phyloP scores from a whole-genome alignment of 306 rosid genomes.

The Gleditsia sinensis region DNA sequence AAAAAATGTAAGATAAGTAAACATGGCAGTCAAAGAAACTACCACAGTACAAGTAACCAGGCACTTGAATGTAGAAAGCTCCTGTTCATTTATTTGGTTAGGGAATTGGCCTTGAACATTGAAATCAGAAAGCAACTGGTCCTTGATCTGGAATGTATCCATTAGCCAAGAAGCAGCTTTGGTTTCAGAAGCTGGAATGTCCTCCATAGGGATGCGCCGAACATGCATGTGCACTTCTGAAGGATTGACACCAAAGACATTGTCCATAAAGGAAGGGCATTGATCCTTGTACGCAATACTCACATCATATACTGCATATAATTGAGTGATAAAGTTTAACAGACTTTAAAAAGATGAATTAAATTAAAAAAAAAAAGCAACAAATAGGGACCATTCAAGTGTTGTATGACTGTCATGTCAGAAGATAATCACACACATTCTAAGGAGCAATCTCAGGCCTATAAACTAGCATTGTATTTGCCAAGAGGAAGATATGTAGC shows the following conservation, averaged over 20 bases:
- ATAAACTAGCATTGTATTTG: slow-evolving; percentile 12
- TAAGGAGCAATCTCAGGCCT: background rate
- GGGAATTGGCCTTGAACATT: slow-evolving; percentile 70
- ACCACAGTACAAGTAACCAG: slow-evolving; percentile 48
- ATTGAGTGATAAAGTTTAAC: slow-evolving; percentile 19
- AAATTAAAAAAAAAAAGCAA: background rate
- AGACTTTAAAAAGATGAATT: slow-evolving; percentile 10
- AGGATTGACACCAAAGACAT: slow-evolving; percentile 87
- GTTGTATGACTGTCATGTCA: background rate
- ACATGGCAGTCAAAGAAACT: slow-evolving; percentile 54
- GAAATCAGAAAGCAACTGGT: slow-evolving; percentile 64
- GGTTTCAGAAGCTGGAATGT: slow-evolving; percentile 62
- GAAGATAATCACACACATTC: slow-evolving; percentile 4
- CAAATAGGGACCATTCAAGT: background rate
- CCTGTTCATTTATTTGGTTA: slow-evolving; percentile 46
- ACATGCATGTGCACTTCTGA: slow-evolving; percentile 91
- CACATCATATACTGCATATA: slow-evolving; percentile 79
- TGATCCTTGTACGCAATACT: slow-evolving; percentile 78
- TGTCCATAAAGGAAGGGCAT: slow-evolving; percentile 86
- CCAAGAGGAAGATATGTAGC: background rate
- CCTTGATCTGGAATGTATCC: slow-evolving; percentile 53
- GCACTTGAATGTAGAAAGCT: slow-evolving; percentile 64
- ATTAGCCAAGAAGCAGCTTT: slow-evolving; percentile 75
- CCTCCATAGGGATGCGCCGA: slow-evolving; percentile 60
- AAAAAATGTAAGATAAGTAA: slow-evolving; percentile 63